Evolutionary conservation across 257 asterid species (phyloP), one percentile per base, ranked within the genome.

Genomic region (Solanum dulcamara): DNA sequence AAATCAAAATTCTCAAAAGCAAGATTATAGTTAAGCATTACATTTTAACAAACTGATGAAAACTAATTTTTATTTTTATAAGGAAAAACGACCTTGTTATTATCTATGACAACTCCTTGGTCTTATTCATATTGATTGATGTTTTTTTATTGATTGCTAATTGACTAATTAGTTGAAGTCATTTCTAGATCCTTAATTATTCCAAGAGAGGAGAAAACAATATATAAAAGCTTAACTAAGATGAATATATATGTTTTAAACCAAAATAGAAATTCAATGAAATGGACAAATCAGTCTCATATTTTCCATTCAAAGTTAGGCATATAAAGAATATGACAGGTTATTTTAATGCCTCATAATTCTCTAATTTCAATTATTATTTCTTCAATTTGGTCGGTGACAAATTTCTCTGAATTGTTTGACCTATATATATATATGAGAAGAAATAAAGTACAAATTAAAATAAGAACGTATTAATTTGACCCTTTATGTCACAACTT

Each of bases 241-340:
- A 72, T 28, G 22, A 12, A 48, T 55, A 38, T 48, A 72, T 20
- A 55, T 22, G 26, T 24, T 75, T 75, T 42, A 75, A 14, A 77
- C 60, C 26, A 26, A 44, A 26, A 30, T 26, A 15, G 40, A 26
- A 44, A 44, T 46, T 46, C 13, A 44, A 13, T 14, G 81, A 74
- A 24, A 40, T 24, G 35, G 59, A 42, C 9, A 44, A 44, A 74
- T 74, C 37, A 42, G 14, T 77, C 24, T 44, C 15, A 75, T 17
- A 51, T 66, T 75, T 84, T 77, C 83, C 80, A 59, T 87, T 11
- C 67, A 74, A 86, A 87, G 87, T 90, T 90, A 35, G 92, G 90
- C 89, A 24, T 20, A 33, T n/a, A 35, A 64, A 32, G 81, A 85
- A 33, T 68, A n/a, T 59, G 91, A 84, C 89, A 77, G 62, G 70